These are phyloP conservation scores for Parachaetomium inaequale DNA, from an alignment of 495 filamentous ascomycete species.

Conservation along the genomic window DNA sequence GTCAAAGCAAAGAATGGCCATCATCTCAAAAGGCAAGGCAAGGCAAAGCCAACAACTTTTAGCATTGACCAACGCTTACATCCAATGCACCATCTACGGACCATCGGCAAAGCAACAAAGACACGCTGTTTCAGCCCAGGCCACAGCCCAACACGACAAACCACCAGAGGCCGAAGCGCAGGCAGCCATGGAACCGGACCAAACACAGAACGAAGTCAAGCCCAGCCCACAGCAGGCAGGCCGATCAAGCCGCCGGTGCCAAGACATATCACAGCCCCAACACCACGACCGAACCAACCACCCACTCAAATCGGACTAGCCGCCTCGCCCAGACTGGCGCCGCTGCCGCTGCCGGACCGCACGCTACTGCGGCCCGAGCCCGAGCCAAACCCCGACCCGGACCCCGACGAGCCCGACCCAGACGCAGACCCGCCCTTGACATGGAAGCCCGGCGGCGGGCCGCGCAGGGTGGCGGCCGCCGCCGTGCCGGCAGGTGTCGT, in stretches of 20 bases:
- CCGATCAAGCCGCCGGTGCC: neutral
- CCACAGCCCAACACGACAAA: neutral
- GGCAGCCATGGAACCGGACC: neutral
- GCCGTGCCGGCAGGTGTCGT: constrained; percentile 11
- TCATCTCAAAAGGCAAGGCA: neutral
- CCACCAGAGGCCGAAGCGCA: neutral
- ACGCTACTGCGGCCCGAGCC: constrained; percentile 37
- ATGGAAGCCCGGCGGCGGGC: constrained; percentile 32
- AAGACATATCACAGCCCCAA: neutral
- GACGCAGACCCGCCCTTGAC: constrained; percentile 24
- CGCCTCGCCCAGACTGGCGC: constrained; percentile 29
- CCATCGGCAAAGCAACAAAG: neutral
- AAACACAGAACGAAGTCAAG: neutral
- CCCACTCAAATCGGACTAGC: constrained; percentile 29
- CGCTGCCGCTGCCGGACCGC: constrained; percentile 37
- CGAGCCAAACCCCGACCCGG: constrained; percentile 26
- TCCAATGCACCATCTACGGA: constrained; percentile 13
- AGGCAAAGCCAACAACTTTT: constrained; percentile 17
- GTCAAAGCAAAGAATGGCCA: neutral
- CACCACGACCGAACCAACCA: neutral
- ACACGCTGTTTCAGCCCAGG: neutral
- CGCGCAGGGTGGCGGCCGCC: constrained; percentile 17
- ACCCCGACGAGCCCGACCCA: constrained; percentile 20
- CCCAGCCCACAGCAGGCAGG: neutral
- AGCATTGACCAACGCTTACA: constrained; percentile 22